Evolutionary conservation across 495 filamentous ascomycete species (phyloP), one percentile per base, ranked within the genome.

Genomic region (Penicillium robsamsonii): DNA sequence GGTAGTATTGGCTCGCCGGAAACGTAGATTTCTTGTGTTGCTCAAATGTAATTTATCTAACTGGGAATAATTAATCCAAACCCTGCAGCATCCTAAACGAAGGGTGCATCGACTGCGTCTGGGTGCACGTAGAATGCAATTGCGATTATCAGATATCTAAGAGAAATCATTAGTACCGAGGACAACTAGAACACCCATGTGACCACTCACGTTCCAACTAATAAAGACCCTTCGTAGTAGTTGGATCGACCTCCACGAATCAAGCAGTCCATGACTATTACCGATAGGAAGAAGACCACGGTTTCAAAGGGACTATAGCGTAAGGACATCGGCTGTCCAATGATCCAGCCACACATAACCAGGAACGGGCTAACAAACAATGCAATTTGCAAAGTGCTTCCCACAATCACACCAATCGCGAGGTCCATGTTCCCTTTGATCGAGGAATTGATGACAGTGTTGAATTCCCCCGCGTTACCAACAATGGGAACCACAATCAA

Each of bases 121-220:
- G 89, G 89, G 50, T 89, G 89, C 29, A 89, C 87, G 62, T 83
- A 89, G 71, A 92, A 93, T 17, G 88, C 88, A 8, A 91, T 72
- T 0, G 86, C 88, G 57, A 92, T 91, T 53, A 92, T 91, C 35
- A 83, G 66, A 59, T 91, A 91, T 35, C 79, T 81, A 41, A 5
- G n/a, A 24, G 7, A 42, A 20, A 46, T 20, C 17, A 46, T 25
- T n/a, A 51, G 46, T 54, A 62, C 10, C 8, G 1, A 20, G 0
- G 31, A 6, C 25, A 33, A 20, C 5, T 7, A 25, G 31, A n/a
- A 30, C 24, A 27, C 11, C 27, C n/a, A 17, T 17, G 5, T 9
- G 11, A 5, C 22, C 7, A 69, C 60, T 60, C 33, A 69, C 64
- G 58, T 59, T 41, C 59, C 64, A 38, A 70, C 41, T 30, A 66